Conservation (phyloP, 2,329 filamentous ascomycete species). For the Claviceps digitariae region DNA sequence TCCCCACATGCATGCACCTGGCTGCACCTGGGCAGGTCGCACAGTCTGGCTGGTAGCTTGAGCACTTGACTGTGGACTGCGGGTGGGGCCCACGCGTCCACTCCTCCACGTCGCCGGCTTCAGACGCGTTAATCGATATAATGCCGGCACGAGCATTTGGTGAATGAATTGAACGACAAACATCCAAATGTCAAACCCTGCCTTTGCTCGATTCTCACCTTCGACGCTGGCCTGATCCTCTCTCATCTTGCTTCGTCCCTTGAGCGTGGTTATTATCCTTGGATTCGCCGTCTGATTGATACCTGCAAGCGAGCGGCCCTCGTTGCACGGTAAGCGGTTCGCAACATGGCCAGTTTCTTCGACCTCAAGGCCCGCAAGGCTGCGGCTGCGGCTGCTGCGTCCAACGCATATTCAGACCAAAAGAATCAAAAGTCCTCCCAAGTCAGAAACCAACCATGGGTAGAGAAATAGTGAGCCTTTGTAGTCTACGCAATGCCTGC, state of each 20-base stretch:
- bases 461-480: conserved; percentile 85
- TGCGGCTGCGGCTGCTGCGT: conserved; percentile 56
- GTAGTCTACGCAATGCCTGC: background rate
- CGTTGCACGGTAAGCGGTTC: background rate
- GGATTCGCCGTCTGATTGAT: background rate
- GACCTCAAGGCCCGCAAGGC: conserved; percentile 85
- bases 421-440: conserved; percentile 51
- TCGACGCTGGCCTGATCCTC: background rate
- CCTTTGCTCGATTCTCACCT: too few species aligned
- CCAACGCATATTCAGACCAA: conserved; percentile 45
- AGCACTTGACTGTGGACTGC: too few species aligned
- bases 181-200: too few species aligned
- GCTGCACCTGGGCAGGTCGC: background rate
- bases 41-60: background rate
- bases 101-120: background rate
- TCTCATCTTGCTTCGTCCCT: background rate
- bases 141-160: background rate
- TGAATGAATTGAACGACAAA: too few species aligned
- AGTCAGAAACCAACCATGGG: conserved; percentile 73
- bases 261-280: background rate
- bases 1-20: too few species aligned
- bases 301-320: background rate
- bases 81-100: background rate
- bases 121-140: background rate
- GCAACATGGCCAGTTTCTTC: conserved; percentile 77